phyloP scores from a whole-genome alignment of 2,329 filamentous ascomycete species.

The Fusarium verticillioides region DNA sequence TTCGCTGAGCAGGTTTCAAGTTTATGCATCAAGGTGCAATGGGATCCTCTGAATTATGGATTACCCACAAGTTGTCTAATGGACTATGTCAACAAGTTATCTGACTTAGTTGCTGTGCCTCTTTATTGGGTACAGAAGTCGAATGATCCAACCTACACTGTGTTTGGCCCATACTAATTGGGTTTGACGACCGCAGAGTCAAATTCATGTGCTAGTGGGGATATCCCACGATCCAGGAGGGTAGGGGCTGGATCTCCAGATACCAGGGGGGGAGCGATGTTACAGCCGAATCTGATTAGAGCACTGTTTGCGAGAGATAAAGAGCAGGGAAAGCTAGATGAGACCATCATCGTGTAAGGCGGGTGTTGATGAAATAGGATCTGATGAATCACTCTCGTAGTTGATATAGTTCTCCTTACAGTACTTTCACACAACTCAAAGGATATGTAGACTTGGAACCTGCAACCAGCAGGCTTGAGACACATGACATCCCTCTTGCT shows the following conservation, averaged over 20 bases:
- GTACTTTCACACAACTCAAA: background rate
- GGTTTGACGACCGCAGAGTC: background rate
- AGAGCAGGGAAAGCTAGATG: background rate
- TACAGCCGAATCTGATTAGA: background rate
- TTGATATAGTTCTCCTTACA: background rate
- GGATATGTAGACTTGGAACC: too few relatives aligned
- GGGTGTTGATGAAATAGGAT: accelerated
- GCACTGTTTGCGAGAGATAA: background rate
- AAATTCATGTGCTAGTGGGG: accelerated
- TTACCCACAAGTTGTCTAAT: background rate
- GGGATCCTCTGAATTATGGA: background rate
- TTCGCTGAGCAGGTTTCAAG: too few relatives aligned
- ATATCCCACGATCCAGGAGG: background rate
- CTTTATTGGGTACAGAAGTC: background rate
- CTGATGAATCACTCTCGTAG: background rate
- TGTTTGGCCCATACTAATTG: background rate
- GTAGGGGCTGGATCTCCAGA: background rate
- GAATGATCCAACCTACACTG: background rate
- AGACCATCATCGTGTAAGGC: background rate
- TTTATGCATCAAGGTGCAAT: background rate
- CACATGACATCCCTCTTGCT: too few relatives aligned
- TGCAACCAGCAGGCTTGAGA: too few relatives aligned
- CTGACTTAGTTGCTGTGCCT: background rate
- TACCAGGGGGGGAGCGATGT: accelerated
- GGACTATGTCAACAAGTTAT: background rate